Evolutionary conservation across 768 basidiomycete species (phyloP), one percentile per base, ranked within the genome.

Genomic region (Tricholoma terreum): DNA sequence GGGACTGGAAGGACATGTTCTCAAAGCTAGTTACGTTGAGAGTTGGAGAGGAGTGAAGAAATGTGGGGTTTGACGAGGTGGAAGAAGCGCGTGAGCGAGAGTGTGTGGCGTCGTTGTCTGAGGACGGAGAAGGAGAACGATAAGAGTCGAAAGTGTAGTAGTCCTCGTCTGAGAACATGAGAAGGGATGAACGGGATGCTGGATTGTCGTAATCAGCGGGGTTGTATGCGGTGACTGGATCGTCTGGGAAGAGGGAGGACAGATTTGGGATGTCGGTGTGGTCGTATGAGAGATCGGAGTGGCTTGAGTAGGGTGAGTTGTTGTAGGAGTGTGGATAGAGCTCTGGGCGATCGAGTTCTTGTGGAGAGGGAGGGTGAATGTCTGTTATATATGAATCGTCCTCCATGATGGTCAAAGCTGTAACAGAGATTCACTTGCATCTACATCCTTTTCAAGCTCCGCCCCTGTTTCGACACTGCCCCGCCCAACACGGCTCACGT

Each of bases 171-270:
- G 24, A 27, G 69, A 86, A 85, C 73, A 87, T 81, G 62, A 90
- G 77, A 10, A 85, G 77, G 21, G 72, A 72, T 45, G 69, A 66
- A 24, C n/a, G n/a, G n/a, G n/a, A n/a, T n/a, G 69, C 64, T 31
- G 79, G 84, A 4, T 73, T 65, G 73, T 92, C 90, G 77, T 83
- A 91, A 55, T 90, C 86, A 27, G 81, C 70, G 4, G 90, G 89
- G 67, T 91, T 84, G 80, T 92, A 91, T 27, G 6, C n/a, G n/a
- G n/a, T n/a, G 54, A 63, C 54, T 68, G 66, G 71, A 38, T 81
- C 76, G 55, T 80, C 80, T 30, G 75, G 75, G 38, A 87, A 81
- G 55, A 79, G 80, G 56, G 73, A n/a, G 76, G 17, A 88, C 35
- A 0, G 22, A 22, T 0, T 15, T 9, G 31, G 24, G 31, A n/a